phyloP scores from a whole-genome alignment of 306 rosid species.

The Pyrus bretschneideri region DNA sequence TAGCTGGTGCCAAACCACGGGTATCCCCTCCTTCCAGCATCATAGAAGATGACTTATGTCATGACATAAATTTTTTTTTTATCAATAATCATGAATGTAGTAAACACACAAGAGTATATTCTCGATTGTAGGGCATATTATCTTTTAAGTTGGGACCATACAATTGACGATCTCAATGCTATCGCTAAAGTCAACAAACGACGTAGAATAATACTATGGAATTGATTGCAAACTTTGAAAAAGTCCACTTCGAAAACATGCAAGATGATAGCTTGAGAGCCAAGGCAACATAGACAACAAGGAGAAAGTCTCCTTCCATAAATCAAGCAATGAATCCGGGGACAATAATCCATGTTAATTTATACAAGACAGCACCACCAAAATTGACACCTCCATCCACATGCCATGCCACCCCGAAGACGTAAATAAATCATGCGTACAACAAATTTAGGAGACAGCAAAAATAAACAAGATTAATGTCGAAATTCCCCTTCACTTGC shows the following conservation, averaged over 20 bases:
- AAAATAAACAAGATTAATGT: conserved; percentile 7
- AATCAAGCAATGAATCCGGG: neutral
- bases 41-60: no score
- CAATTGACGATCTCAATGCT: neutral
- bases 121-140: no score
- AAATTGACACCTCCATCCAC: neutral
- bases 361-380: conserved; percentile 8
- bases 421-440: neutral
- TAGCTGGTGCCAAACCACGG: no score
- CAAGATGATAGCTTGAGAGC: neutral
- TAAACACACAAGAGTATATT: neutral
- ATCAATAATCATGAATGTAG: neutral
- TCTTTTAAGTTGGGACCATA: neutral
- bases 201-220: neutral
- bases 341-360: neutral
- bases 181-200: neutral
- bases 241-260: neutral
- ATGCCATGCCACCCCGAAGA: neutral
- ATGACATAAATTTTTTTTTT: no score
- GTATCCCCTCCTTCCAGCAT: no score
- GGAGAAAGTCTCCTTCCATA: neutral
- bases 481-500: conserved; percentile 7
- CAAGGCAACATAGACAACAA: neutral
- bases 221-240: neutral
- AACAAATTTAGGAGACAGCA: neutral